Evolutionary conservation across 345 rosid genomes (phyloP), one percentile per base, ranked within the genome.

Genomic region (Anastatica hierochuntica): DNA sequence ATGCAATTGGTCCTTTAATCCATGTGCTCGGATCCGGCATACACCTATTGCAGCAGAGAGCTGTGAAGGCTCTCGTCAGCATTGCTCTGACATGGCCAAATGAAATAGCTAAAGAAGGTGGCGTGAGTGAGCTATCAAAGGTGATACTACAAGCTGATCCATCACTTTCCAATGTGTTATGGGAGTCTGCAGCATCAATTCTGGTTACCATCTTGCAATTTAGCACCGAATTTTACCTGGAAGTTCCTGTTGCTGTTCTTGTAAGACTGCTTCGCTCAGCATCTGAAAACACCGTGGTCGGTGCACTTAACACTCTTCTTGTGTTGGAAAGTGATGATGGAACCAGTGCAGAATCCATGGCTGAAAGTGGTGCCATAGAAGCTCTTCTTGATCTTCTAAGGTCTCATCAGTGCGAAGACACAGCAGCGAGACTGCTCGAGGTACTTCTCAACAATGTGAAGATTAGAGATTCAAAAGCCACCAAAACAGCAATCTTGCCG

Each of bases 341-440:
- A 52, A 80, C 95, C 38, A 88, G 97, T 60, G 99, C 97, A 1
- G 97, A 84, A 72, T 92, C 99, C 34, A 88, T 94, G 99, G 96
- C 99, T 43, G 97, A 84, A 72, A 85, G 96, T 58, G 99, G 97
- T 52, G 96, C 99, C 43, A 76, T 94, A 63, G 97, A 88, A 79
- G 97, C 95, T 70, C 85, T 94, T 42, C 73, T 94, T 74, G 99
- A 85, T 76, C 95, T 94, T 66, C 77, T 94, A 26, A 81, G 99
- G 62, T 49, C 84, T 70, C 99, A 94, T 72, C 99, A 85, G 49
- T 88, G 94, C 18, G 99, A 94, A 75, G 97, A 94, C 74, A 82
- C 90, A 46, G 83, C 99, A 48, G 95, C 96, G 24, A 85, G 99
- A 68, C 79, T 94, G 37, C 81, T 94, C 14, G 97, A 94, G 67